Conservation (phyloP, 208 protist species). For the Wallacemonas sp. region DNA sequence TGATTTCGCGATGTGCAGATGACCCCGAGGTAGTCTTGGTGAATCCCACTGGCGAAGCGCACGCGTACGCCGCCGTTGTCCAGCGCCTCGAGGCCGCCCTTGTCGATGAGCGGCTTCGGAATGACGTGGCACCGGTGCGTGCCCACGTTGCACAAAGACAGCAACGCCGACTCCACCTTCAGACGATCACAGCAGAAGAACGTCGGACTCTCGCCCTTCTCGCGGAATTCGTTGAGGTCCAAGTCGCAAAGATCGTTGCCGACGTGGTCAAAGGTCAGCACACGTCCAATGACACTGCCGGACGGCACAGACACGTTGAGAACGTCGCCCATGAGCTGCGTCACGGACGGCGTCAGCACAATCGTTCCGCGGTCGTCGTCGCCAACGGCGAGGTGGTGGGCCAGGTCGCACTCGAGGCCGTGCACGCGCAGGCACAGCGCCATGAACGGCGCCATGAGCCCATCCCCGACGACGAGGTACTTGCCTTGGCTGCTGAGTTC, state of each 20-base stretch:
- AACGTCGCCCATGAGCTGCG: conserved; percentile 90
- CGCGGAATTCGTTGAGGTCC: conserved; percentile 90
- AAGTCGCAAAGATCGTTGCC: conserved; percentile 92
- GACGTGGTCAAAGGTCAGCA: conserved; percentile 90
- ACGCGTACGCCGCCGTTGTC: conserved; percentile 84
- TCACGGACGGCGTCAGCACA: conserved; percentile 89
- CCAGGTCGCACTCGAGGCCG: conserved; percentile 86
- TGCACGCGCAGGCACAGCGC: conserved; percentile 87
- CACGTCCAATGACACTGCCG: conserved; percentile 85
- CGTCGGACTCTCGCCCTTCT: conserved; percentile 91
- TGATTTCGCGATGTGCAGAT: conserved; percentile 86
- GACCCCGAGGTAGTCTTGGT: conserved; percentile 83
- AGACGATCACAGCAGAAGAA: conserved; percentile 92
- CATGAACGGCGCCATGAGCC: conserved; percentile 92
- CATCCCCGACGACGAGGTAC: conserved; percentile 90
- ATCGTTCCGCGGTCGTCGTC: conserved; percentile 86
- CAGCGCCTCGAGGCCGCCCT: conserved; percentile 72
- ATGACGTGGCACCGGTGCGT: conserved; percentile 82
- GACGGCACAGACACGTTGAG: conserved; percentile 89
- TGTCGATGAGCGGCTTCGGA: conserved; percentile 76
- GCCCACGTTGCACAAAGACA: conserved; percentile 84
- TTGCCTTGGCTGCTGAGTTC: conserved; percentile 61
- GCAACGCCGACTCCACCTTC: conserved; percentile 80
- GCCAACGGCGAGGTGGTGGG: conserved; percentile 58
- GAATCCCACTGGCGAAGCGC: conserved; percentile 75